phyloP scores from a whole-genome alignment of 306 rosid species.

The Rubus idaeus region DNA sequence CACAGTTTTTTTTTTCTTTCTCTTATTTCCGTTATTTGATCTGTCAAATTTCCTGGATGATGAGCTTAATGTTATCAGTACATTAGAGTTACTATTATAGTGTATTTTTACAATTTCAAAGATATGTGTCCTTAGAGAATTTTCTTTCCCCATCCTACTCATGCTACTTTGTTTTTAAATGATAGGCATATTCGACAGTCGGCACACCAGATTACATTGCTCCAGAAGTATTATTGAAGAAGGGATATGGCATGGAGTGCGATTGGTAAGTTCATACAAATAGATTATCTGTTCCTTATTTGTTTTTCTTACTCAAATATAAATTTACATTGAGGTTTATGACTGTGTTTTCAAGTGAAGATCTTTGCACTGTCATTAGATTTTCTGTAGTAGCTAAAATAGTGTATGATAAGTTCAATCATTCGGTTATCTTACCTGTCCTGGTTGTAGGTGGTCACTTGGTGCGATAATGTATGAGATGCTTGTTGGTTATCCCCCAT shows the following conservation, averaged over 20 bases:
- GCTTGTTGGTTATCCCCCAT: slow-evolving; percentile 97
- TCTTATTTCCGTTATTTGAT: not conserved
- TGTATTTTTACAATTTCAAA: not conserved
- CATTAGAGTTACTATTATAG: not conserved
- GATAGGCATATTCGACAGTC: slow-evolving; percentile 87
- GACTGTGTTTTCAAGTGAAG: slow-evolving; percentile 18
- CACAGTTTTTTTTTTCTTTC: not conserved
- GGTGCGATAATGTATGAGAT: slow-evolving; percentile 96
- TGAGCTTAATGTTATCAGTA: not conserved
- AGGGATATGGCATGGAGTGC: slow-evolving; percentile 84
- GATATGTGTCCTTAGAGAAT: not conserved
- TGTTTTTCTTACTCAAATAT: not conserved
- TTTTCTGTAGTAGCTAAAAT: not conserved
- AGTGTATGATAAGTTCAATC: not conserved
- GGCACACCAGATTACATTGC: slow-evolving; percentile 96
- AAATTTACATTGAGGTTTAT: not conserved
- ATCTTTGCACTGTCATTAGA: slow-evolving; percentile 11
- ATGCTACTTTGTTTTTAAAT: slow-evolving; percentile 22
- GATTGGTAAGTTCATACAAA: slow-evolving; percentile 63
- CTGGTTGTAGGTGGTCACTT: slow-evolving; percentile 90
- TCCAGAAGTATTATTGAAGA: slow-evolving; percentile 84
- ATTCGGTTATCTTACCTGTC: slow-evolving; percentile 22
- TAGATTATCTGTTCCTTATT: not conserved
- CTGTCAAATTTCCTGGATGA: not conserved
- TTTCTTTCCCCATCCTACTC: not conserved